Conservation (phyloP, 176 grass and related monocot species). For the Oryza meridionalis region DNA sequence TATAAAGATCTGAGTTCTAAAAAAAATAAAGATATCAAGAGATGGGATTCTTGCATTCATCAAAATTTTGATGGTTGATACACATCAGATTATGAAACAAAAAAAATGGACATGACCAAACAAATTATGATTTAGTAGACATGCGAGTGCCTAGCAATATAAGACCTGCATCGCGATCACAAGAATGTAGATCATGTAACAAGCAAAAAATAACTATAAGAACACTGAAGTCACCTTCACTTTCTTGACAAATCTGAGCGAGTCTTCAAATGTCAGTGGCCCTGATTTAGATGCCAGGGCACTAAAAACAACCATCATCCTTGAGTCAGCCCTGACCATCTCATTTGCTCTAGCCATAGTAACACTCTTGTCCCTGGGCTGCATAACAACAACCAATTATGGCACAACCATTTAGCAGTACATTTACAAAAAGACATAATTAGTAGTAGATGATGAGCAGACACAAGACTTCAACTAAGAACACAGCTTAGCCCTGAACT, state of each 20-base stretch:
- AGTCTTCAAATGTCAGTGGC: slow-evolving; percentile 76
- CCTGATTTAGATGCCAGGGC: slow-evolving; percentile 47
- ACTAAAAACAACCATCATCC: slow-evolving; percentile 58
- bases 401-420: not conserved
- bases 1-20: too few relatives aligned
- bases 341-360: slow-evolving; percentile 54
- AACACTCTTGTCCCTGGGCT: not conserved
- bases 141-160: not conserved
- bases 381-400: not conserved
- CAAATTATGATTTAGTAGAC: not conserved
- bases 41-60: not conserved
- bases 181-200: not conserved
- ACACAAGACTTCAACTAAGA: slow-evolving; percentile 14
- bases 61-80: not conserved
- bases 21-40: not conserved
- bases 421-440: not conserved
- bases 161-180: not conserved
- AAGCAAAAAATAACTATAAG: not conserved
- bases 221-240: slow-evolving; percentile 59
- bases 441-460: slow-evolving; percentile 3
- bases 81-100: slow-evolving; percentile 4
- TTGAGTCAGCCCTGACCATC: slow-evolving; percentile 40
- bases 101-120: not conserved
- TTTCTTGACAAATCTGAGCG: slow-evolving; percentile 80
- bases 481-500: not conserved